Percentiles rank a stretch among this genome's conserved stretches.
phyloP scores from a whole-genome alignment of 1,284 basidiomycete genomes.

The Cutaneotrichosporon daszewskae region DNA sequence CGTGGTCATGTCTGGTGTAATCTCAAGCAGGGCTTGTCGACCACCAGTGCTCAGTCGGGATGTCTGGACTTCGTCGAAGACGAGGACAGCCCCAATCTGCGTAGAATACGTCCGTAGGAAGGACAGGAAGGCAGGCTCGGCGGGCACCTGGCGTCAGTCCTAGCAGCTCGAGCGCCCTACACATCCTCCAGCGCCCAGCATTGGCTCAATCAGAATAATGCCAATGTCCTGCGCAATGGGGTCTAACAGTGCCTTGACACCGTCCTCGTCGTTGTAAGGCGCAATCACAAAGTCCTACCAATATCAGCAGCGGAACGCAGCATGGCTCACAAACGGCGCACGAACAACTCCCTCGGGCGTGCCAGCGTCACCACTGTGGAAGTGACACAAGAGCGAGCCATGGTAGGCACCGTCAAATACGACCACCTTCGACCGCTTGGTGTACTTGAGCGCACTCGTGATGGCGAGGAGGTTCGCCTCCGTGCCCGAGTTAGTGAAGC shows the following conservation, averaged over 20 bases:
- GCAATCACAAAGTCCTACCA: constrained; percentile 23
- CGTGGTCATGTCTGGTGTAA: constrained; percentile 31
- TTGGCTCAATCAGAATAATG: constrained; percentile 52
- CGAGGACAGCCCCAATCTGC: constrained; percentile 50
- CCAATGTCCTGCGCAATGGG: constrained; percentile 41
- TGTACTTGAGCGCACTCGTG: constrained; percentile 49
- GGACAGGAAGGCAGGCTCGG: constrained; percentile 44
- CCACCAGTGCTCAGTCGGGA: constrained; percentile 19
- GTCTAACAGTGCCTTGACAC: constrained; percentile 36
- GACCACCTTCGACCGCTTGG: constrained; percentile 21
- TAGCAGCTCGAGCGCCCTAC: constrained; percentile 4
- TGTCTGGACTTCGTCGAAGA: constrained; percentile 53
- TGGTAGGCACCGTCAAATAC: constrained; percentile 30
- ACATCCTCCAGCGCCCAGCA: constrained; percentile 48
- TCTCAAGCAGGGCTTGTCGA: constrained; percentile 21
- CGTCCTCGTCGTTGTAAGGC: constrained; percentile 46
- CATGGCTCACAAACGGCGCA: constrained; percentile 16
- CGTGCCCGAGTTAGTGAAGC: constrained; percentile 48
- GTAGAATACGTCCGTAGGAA: constrained; percentile 49
- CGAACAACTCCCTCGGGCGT: constrained; percentile 10
- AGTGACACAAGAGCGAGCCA: constrained; percentile 25
- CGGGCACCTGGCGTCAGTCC: constrained; percentile 15
- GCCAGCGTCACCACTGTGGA: constrained; percentile 8
- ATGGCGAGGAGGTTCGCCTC: constrained; percentile 50
- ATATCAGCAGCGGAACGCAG: neutral